Evolutionary conservation across 805 yeast species (phyloP), one percentile per base, ranked within the genome.

Genomic region (Lachancea quebecensis): DNA sequence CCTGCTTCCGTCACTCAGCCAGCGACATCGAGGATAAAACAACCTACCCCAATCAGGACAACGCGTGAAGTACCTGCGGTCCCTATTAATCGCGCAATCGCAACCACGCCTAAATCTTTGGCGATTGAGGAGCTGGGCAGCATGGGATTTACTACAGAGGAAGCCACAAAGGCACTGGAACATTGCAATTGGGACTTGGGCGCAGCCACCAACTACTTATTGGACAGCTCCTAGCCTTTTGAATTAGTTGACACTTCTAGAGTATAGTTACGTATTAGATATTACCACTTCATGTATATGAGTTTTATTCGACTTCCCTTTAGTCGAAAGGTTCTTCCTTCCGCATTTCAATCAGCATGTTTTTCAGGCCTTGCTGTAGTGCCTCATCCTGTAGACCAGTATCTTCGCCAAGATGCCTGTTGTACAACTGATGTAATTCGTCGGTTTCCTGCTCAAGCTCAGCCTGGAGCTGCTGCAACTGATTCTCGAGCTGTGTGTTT

Each of bases 131-230:
- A 90, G 62, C 70, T 90, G 50, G 78, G 80, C 17, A 89, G 90
- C 31, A 90, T 90, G 96, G 98, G 98, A 2, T 90, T 90, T 59
- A 75, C 79, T 14, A 73, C 75, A 51, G 70, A 71, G 0, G 81
- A 79, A 42, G 88, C 91, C 1, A 55, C 74, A 6, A 73, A 70
- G 10, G 96, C 97, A 6, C 70, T 90, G 45, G 72, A 78, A 54
- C 73, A 68, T 58, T 80, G 82, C 53, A 71, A 78, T 47, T 85
- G 91, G 86, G 78, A 85, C 57, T 65, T 89, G 45, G 89, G 82
- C 51, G 81, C 81, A 45, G 96, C 98, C n/a, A 85, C 96, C 1
- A 90, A 90, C 61, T 80, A 72, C 57, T 69, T 90, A 51, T 69
- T 89, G 51, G 97, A 89, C 58, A 72, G 79, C 49, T 85, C 87